These are phyloP conservation scores for Pleurotus salmoneostramineus DNA, from an alignment of 768 basidiomycete species.

Conservation along the genomic window DNA sequence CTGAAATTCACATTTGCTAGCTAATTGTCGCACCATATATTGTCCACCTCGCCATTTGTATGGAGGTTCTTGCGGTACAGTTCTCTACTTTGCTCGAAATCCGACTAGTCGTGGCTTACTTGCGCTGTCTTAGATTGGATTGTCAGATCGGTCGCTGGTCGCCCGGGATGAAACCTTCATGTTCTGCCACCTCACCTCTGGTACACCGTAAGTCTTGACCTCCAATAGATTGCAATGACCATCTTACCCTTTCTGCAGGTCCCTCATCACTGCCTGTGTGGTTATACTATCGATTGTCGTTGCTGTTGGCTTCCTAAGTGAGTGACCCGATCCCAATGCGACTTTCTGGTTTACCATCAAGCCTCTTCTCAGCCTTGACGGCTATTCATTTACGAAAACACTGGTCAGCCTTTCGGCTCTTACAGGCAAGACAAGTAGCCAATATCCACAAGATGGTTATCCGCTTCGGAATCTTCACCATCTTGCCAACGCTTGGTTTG, in stretches of 20 bases:
- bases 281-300: not conserved
- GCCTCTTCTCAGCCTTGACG: not conserved
- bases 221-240: not conserved
- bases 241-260: not conserved
- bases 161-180: not conserved
- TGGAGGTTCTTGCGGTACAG: not conserved
- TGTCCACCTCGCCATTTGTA: not conserved
- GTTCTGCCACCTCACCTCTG: not conserved
- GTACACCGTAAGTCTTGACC: not conserved
- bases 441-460: slow-evolving; percentile 1
- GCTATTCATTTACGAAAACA: not conserved
- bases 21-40: not conserved
- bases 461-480: not conserved
- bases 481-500: not conserved
- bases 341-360: not conserved
- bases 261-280: not conserved
- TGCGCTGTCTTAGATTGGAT: not conserved
- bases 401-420: not conserved
- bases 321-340: not conserved
- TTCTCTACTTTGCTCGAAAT: not conserved
- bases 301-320: not conserved
- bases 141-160: not conserved
- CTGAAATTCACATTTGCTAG: not conserved
- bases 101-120: not conserved
- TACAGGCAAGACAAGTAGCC: not conserved